Evolutionary conservation across 2,329 filamentous ascomycete species (phyloP).

Genomic region (Curvularia eragrostidis): DNA sequence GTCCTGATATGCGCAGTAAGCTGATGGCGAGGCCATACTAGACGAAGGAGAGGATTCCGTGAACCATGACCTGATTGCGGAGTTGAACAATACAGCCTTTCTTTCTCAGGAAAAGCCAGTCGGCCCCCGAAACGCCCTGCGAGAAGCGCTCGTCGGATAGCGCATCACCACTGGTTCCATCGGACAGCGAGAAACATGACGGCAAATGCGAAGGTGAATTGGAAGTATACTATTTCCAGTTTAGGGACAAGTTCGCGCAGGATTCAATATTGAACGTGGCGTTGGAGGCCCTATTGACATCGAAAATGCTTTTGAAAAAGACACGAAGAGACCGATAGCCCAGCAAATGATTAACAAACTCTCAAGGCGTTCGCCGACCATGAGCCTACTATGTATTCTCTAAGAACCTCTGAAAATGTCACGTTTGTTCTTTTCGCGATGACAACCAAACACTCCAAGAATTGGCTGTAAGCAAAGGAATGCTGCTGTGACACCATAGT

Average conservation of each 20-base stretch:
- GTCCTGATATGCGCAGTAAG: background rate
- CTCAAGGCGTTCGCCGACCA: too few relatives aligned
- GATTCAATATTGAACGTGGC: background rate
- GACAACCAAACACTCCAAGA: background rate
- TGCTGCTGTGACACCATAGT: background rate
- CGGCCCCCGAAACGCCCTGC: background rate
- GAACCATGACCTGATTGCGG: background rate
- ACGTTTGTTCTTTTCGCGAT: background rate
- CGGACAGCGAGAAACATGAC: background rate
- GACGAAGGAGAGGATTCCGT: background rate
- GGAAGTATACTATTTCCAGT: background rate
- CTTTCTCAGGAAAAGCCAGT: background rate
- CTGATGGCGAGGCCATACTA: background rate
- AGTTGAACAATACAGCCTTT: background rate
- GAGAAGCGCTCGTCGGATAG: background rate
- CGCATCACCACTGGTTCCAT: background rate
- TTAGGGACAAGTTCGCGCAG: background rate
- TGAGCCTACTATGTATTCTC: too few relatives aligned
- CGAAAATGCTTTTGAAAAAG: background rate
- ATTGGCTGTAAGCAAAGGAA: background rate
- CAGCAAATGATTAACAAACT: too few relatives aligned
- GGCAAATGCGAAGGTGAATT: background rate
- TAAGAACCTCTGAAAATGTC: too few relatives aligned
- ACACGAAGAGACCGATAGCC: background rate
- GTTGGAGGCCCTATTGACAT: background rate